Evolutionary conservation across 116 monocot genomes (phyloP).

Genomic region (Phalaenopsis hybrid): DNA sequence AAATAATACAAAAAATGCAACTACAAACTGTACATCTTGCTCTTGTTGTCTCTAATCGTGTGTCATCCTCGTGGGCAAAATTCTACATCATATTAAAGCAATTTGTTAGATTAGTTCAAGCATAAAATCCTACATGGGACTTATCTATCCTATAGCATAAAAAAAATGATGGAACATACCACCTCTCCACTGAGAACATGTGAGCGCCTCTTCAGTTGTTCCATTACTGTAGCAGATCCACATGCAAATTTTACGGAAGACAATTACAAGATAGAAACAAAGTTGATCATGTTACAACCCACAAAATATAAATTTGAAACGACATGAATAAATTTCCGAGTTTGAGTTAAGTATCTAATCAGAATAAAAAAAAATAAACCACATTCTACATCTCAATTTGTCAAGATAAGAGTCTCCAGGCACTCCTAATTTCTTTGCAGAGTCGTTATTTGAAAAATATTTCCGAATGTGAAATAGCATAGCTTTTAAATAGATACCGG

Average conservation of each 20-base stretch:
- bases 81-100: slow-evolving; percentile 26
- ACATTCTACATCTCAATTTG: too few species aligned
- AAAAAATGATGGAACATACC: slow-evolving; percentile 15
- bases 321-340: too few species aligned
- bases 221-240: slow-evolving; percentile 8
- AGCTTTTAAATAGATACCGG: too few species aligned
- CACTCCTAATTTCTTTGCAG: too few species aligned
- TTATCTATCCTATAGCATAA: background rate
- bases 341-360: too few species aligned
- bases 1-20: background rate
- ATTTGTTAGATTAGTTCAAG: background rate
- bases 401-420: too few species aligned
- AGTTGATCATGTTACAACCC: background rate
- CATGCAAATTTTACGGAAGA: background rate
- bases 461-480: too few species aligned
- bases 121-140: background rate
- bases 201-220: slow-evolving; percentile 30
- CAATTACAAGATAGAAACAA: background rate
- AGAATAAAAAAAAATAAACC: too few species aligned
- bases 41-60: slow-evolving; percentile 63
- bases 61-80: slow-evolving; percentile 48
- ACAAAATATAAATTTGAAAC: background rate
- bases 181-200: slow-evolving; percentile 38
- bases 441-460: too few species aligned
- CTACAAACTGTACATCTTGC: slow-evolving; percentile 46